Evolutionary conservation across 2,329 filamentous ascomycete genomes (phyloP), one percentile per base, ranked within the genome.

Genomic region (Fusarium globosum): DNA sequence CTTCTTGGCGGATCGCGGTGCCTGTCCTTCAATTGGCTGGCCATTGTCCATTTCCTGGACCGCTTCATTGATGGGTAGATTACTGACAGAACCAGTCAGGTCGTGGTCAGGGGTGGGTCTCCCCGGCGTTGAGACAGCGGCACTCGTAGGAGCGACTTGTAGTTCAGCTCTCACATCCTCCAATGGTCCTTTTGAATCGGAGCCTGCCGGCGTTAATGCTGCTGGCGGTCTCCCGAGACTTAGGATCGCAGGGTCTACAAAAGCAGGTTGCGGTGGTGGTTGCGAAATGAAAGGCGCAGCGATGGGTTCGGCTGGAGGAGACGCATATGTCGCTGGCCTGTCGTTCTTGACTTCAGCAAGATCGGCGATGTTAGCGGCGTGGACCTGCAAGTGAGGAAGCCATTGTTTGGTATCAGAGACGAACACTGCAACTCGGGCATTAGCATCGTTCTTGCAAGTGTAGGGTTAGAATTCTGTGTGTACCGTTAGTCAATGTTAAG

Each of bases 211-310:
- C 16, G 80, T 75, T 20, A 65, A 78, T 1, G 79, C 77, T 33
- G 74, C 79, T 4, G 86, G 83, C 8, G 82, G 83, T 52, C 84
- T 84, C 28, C 85, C 85, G 56, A 94, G 88, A 79, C 93, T 95
- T 51, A 97, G 80, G 62, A 97, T 97, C 7, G 94, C 94, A 16
- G 94, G 94, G 77, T 97, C 94, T n/a, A 92, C 87, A 77, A 96
- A 94, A 1, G 85, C 77, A 36, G 83, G 75, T 71, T 83, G 80
- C 59, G 76, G 67, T 49, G 78, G 74, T 42, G 78, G 80, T 58
- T 78, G 71, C n/a, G 78, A 65, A 28, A 80, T 64, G 10, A 73
- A 60, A 21, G 81, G 73, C 20, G 79, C 76, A 28, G 79, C 65
- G 46, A 75, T 60, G 64, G 77, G 61, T 71, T 75, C 76, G 62